phyloP scores from a whole-genome alignment of 1,139 yeast genomes.

The Hemisphaericaspora lyxosophila region DNA sequence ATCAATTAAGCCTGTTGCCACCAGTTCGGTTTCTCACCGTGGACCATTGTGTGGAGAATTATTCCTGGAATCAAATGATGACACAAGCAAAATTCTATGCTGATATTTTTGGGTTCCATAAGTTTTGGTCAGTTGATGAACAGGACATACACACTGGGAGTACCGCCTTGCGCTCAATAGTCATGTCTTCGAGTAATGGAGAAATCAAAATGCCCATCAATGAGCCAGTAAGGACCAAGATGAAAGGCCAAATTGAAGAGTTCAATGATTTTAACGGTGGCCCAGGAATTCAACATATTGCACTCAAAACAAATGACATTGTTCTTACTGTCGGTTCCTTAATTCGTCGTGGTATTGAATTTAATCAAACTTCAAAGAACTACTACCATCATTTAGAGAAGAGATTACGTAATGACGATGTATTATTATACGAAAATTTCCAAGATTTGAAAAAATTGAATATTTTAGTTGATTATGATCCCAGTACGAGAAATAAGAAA shows the following conservation, averaged over 20 bases:
- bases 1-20: conserved; percentile 25
- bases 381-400: conserved; percentile 54
- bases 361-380: conserved; percentile 54
- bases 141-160: conserved; percentile 64
- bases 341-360: conserved; percentile 63
- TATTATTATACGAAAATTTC: conserved; percentile 47
- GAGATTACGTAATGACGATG: conserved; percentile 38
- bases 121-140: conserved; percentile 85
- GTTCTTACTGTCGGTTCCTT: conserved; percentile 54
- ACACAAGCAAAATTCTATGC: conserved; percentile 59
- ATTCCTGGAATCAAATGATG: conserved; percentile 67
- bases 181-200: conserved; percentile 71
- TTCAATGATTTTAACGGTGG: conserved; percentile 73
- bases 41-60: conserved; percentile 83
- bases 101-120: conserved; percentile 65
- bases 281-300: conserved; percentile 83
- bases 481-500: conserved; percentile 30
- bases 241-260: conserved; percentile 79
- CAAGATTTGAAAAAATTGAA: conserved; percentile 43
- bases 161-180: conserved; percentile 70
- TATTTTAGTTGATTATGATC: conserved; percentile 74
- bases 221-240: conserved; percentile 71
- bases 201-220: conserved; percentile 76
- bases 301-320: conserved; percentile 62
- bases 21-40: conserved; percentile 41